phyloP scores from a whole-genome alignment of 116 monocot genomes.

The Trichopus zeylanicus region DNA sequence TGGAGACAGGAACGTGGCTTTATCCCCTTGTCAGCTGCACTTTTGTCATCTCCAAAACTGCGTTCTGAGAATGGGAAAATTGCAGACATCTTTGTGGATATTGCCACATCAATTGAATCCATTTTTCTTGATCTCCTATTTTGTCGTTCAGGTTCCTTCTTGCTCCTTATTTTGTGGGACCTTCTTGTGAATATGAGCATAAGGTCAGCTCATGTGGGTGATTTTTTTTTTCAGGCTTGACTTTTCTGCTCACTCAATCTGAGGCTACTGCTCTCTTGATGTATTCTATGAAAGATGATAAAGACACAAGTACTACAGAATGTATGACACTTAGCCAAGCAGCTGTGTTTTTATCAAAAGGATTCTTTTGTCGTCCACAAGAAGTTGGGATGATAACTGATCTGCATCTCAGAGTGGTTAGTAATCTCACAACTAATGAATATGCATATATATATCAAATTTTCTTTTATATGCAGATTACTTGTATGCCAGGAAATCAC shows the following conservation, averaged over 20 bases:
- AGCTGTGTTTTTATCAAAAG: constrained; percentile 64
- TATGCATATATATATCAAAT: background rate
- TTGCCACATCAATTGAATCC: constrained; percentile 54
- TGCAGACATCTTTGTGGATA: constrained; percentile 60
- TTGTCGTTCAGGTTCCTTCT: constrained; percentile 75
- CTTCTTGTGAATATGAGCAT: background rate
- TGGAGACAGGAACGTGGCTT: constrained; percentile 81
- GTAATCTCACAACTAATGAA: constrained; percentile 5
- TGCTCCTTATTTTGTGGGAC: background rate
- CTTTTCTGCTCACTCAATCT: constrained; percentile 66
- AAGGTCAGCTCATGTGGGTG: background rate
- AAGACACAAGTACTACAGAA: constrained; percentile 39
- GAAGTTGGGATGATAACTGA: constrained; percentile 77
- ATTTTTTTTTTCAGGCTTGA: constrained; percentile 51
- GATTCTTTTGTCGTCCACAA: constrained; percentile 82
- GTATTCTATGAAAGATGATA: constrained; percentile 66
- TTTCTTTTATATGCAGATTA: background rate
- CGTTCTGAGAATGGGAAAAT: constrained; percentile 32
- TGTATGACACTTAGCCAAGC: constrained; percentile 78
- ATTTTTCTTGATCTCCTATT: constrained; percentile 71
- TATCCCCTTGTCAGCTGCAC: constrained; percentile 82
- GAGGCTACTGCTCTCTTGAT: constrained; percentile 65
- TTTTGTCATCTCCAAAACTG: constrained; percentile 64
- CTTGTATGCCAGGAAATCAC: no score
- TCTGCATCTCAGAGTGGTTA: constrained; percentile 86